Conservation (phyloP, 305 asterid genomes). For the Withania somnifera region DNA sequence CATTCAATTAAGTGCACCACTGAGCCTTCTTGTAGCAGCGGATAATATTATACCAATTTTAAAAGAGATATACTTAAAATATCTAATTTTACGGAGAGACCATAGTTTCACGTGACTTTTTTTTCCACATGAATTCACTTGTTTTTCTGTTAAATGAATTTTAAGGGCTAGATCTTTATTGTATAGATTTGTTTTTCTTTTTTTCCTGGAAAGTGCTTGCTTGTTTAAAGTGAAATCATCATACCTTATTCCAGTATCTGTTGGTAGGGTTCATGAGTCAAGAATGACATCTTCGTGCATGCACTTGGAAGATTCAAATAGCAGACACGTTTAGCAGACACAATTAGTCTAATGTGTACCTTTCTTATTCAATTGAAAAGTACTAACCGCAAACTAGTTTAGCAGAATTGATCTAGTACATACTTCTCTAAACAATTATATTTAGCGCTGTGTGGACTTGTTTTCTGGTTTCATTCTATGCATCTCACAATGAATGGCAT, state of each 20-base stretch:
- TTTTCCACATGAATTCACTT: too few relatives aligned
- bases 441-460: not conserved
- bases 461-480: not conserved
- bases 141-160: too few relatives aligned
- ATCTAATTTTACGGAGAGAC: too few relatives aligned
- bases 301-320: not conserved
- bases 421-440: not conserved
- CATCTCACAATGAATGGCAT: not conserved
- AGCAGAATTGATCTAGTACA: not conserved
- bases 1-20: too few relatives aligned
- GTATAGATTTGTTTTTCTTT: not conserved
- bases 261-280: not conserved
- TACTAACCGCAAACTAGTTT: not conserved
- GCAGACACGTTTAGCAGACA: not conserved
- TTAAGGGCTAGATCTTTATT: not conserved
- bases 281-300: not conserved
- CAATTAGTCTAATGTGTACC: not conserved
- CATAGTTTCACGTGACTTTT: too few relatives aligned
- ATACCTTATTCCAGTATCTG: not conserved
- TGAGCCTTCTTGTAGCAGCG: too few relatives aligned
- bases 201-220: not conserved
- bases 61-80: too few relatives aligned
- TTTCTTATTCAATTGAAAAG: not conserved
- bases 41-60: too few relatives aligned
- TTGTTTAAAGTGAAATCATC: not conserved